These are phyloP conservation scores for Leccinum brunneo-olivaceum DNA, from an alignment of 1,284 basidiomycete genomes.

Conservation along the genomic window DNA sequence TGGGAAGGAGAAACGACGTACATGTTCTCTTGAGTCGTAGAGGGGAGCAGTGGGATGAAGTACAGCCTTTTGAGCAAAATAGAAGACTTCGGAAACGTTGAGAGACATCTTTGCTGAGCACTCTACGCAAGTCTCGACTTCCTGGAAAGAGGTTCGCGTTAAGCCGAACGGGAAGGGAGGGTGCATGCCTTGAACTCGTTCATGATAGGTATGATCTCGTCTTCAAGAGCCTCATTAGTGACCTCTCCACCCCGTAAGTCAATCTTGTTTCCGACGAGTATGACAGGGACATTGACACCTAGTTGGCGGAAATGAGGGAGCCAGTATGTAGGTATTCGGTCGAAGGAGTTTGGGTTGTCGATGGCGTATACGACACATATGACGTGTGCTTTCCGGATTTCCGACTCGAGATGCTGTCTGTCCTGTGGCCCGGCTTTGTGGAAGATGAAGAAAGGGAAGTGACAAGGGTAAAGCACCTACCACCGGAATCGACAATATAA, in stretches of 20 bases:
- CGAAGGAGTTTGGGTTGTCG: conserved; percentile 92
- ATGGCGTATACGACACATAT: conserved; percentile 97
- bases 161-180: conserved; percentile 5
- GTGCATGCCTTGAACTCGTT: conserved; percentile 84
- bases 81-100: conserved; percentile 98
- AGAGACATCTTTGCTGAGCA: conserved; percentile 86
- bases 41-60: conserved; percentile 94
- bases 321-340: conserved; percentile 98
- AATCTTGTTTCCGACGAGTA: conserved; percentile 98
- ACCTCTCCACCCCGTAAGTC: conserved; percentile 90
- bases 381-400: conserved; percentile 94
- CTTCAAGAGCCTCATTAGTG: conserved; percentile 91
- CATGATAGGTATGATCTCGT: conserved; percentile 93
- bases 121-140: conserved; percentile 98
- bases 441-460: conserved; percentile 13
- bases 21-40: conserved; percentile 95
- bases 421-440: conserved; percentile 68
- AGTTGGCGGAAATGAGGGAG: conserved; percentile 93
- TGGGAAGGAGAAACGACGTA: conserved; percentile 27
- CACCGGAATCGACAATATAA: conserved; percentile 91
- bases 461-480: conserved; percentile 41
- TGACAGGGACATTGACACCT: conserved; percentile 95
- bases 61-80: conserved; percentile 98
- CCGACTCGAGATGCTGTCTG: conserved; percentile 83
- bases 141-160: conserved; percentile 40